phyloP scores from a whole-genome alignment of 1,284 basidiomycete genomes.

The Kwoniella shivajii region DNA sequence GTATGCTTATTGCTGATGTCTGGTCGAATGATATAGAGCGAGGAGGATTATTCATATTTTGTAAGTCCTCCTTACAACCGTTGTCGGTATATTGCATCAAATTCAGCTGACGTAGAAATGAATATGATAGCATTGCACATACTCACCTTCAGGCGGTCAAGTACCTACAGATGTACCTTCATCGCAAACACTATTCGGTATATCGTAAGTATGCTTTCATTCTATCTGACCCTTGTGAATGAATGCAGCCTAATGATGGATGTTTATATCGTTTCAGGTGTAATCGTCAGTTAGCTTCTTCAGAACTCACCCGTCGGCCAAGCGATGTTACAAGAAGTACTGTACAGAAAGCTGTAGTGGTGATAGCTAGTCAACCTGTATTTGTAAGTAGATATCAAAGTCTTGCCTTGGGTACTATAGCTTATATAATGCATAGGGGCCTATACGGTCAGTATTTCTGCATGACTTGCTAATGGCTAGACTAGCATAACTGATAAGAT shows the following conservation, averaged over 20 bases:
- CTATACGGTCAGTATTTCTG: slow-evolving; percentile 40
- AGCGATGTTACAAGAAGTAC: slow-evolving; percentile 91
- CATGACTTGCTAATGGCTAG: not conserved
- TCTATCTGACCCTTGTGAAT: not conserved
- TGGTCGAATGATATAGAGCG: slow-evolving; percentile 64
- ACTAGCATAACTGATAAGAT: not conserved
- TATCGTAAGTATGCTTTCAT: slow-evolving; percentile 66
- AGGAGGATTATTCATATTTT: slow-evolving; percentile 97
- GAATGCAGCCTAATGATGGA: no score
- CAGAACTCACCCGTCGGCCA: slow-evolving; percentile 76
- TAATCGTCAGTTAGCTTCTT: slow-evolving; percentile 89
- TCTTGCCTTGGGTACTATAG: not conserved
- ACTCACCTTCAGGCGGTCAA: slow-evolving; percentile 26
- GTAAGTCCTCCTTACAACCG: slow-evolving; percentile 44
- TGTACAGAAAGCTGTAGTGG: slow-evolving; percentile 97
- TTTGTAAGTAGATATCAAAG: slow-evolving; percentile 59
- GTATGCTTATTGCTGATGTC: not conserved
- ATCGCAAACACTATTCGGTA: slow-evolving; percentile 79
- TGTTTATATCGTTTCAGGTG: slow-evolving; percentile 61
- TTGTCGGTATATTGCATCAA: not conserved
- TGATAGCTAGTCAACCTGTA: slow-evolving; percentile 84
- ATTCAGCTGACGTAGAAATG: slow-evolving; percentile 24
- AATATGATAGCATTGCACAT: slow-evolving; percentile 65
- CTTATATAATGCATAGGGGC: slow-evolving; percentile 39
- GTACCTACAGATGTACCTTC: slow-evolving; percentile 45